These are phyloP conservation scores for Polyporus tsugae DNA, from an alignment of 1,284 basidiomycete genomes.

Conservation along the genomic window DNA sequence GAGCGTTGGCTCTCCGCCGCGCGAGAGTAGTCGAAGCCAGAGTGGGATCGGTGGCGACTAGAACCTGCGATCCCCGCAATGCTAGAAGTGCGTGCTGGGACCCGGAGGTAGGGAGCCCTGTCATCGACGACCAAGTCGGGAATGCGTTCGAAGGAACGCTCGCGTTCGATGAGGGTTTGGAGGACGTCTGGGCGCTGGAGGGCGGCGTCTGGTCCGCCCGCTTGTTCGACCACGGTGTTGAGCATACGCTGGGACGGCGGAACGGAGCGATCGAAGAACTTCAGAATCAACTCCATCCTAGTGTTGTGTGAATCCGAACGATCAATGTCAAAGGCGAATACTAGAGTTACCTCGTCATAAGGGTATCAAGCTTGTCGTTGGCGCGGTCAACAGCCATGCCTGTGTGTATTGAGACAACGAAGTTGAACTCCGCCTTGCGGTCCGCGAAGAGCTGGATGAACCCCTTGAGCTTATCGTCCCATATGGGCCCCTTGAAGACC, in stretches of 20 bases:
- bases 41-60: background rate
- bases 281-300: slow-evolving; percentile 27
- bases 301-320: background rate
- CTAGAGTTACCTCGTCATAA: slow-evolving; percentile 28
- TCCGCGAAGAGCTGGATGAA: slow-evolving; percentile 45
- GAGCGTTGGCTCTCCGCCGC: slow-evolving; percentile 18
- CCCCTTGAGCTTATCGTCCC: slow-evolving; percentile 46
- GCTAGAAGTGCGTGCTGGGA: slow-evolving; percentile 2
- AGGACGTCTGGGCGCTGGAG: slow-evolving; percentile 27
- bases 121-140: slow-evolving; percentile 3
- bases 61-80: background rate
- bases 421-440: slow-evolving; percentile 44
- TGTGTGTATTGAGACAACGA: slow-evolving; percentile 45
- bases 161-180: slow-evolving; percentile 24
- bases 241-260: slow-evolving; percentile 28
- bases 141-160: background rate
- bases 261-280: slow-evolving; percentile 28
- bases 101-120: background rate
- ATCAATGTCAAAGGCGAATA: background rate
- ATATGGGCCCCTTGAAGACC: slow-evolving; percentile 46
- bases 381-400: slow-evolving; percentile 44
- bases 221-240: slow-evolving; percentile 24
- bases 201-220: slow-evolving; percentile 30
- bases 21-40: slow-evolving; percentile 16
- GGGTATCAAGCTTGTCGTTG: slow-evolving; percentile 41